Conservation (phyloP, 257 asterid genomes). For the Nemophila menziesii region DNA sequence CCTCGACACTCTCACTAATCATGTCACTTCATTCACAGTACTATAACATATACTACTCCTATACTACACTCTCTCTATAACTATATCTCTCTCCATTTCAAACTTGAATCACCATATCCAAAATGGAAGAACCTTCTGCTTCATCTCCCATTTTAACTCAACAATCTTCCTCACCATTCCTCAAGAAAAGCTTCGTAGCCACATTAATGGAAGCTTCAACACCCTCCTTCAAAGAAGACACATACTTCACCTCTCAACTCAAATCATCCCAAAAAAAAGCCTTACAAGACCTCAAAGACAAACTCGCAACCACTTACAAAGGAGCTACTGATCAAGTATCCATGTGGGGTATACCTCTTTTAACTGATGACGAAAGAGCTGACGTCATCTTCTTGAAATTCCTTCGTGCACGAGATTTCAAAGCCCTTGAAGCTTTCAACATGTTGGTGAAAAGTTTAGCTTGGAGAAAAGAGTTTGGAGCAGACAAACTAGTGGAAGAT, state of each 20-base stretch:
- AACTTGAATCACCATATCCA: not conserved
- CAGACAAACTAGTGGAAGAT: constrained; percentile 58
- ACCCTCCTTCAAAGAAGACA: constrained; percentile 77
- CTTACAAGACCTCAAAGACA: constrained; percentile 50
- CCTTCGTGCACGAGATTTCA: constrained; percentile 82
- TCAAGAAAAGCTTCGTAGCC: constrained; percentile 36
- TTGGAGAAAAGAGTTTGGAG: constrained; percentile 63
- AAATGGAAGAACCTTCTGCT: constrained; percentile 29
- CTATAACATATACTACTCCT: constrained; percentile 4
- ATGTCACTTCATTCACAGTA: constrained; percentile 11
- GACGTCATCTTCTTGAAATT: constrained; percentile 76
- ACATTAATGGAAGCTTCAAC: constrained; percentile 49
- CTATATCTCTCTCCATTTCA: not conserved
- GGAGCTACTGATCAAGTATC: constrained; percentile 33
- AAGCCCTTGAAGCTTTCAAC: constrained; percentile 38
- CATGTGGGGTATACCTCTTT: constrained; percentile 67
- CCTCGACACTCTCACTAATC: constrained; percentile 8
- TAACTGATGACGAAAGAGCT: constrained; percentile 34
- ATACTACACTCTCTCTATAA: not conserved
- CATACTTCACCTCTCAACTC: constrained; percentile 61
- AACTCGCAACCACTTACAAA: constrained; percentile 18
- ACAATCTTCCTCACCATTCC: constrained; percentile 22
- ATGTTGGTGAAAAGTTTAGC: constrained; percentile 48
- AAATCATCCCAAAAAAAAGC: constrained; percentile 52
- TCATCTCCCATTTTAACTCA: constrained; percentile 22